Evolutionary conservation across 768 basidiomycete species (phyloP).

Genomic region (Leccinum barrowsii): DNA sequence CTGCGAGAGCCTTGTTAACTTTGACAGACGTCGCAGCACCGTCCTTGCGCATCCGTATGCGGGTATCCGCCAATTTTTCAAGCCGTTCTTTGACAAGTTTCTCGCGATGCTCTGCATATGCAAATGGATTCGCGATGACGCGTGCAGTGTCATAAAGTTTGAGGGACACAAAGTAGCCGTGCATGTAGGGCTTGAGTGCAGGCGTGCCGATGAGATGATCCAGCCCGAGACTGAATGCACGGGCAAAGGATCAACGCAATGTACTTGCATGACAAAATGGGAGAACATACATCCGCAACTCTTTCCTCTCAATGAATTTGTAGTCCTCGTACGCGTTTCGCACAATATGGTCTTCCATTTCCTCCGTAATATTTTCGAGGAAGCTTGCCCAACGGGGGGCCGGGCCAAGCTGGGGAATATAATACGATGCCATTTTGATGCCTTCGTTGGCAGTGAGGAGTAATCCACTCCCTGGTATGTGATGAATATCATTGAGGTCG

Average conservation of each 20-base stretch:
- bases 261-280: constrained; percentile 1
- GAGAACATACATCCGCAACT: constrained; percentile 72
- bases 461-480: constrained; percentile 85
- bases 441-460: constrained; percentile 93
- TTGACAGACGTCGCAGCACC: constrained; percentile 26
- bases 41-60: constrained; percentile 81
- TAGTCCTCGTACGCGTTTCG: constrained; percentile 90
- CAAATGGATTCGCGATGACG: constrained; percentile 93
- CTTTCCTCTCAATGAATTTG: constrained; percentile 90
- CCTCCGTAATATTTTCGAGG: constrained; percentile 97
- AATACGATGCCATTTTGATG: constrained; percentile 93
- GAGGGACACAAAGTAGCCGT: constrained; percentile 96
- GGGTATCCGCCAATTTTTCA: constrained; percentile 88
- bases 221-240: constrained; percentile 69
- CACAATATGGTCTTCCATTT: constrained; percentile 87
- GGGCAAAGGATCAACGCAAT: neutral
- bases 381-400: constrained; percentile 97
- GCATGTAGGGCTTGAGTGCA: constrained; percentile 98
- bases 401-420: constrained; percentile 93
- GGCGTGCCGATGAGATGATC: constrained; percentile 94
- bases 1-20: constrained; percentile 80
- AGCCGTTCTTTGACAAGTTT: constrained; percentile 83
- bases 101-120: constrained; percentile 92
- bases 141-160: constrained; percentile 95
- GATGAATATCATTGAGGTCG: constrained; percentile 88